Base-by-base conservation (phyloP, 176 grass and related monocot species). In the Miscanthus lutarioriparius region DNA sequence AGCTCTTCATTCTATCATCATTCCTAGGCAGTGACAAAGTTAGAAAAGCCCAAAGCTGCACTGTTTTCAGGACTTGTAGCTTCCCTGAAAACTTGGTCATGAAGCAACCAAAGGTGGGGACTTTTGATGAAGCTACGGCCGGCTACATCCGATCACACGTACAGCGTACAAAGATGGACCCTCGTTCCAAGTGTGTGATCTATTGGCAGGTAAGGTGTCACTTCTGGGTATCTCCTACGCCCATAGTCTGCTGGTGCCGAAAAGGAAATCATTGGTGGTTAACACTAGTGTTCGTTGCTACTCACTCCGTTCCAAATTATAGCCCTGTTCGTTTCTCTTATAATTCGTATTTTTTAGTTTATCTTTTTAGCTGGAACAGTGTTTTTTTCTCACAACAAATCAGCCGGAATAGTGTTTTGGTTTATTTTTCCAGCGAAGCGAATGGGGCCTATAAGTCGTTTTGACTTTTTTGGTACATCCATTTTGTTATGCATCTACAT, bases 241-340 rank as follows among this genome's bases (percentile, higher is more conserved):
- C 48, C 75, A 84, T 75, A 69, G n/a, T 33, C 54, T 75, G 20
- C 80, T 90, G 75, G 7, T 90, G 67, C 72, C 22, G 32, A 49
- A 87, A 48, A 87, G 84, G 69, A 51, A 30, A 70, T n/a, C 51
- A 36, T 23, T 83, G 81, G 49, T 84, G 8, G 69, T 75, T 84
- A 84, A 78, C 67, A 49, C 59, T 30, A 74, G 37, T 1, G 11
- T 49, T 48, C 13, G 20, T 39, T 59, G 75, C 58, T 64, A 53
- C n/a, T n/a, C n/a, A n/a, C n/a, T n/a, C n/a, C n/a, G n/a, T n/a
- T n/a, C n/a, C n/a, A n/a, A n/a, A n/a, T n/a, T n/a, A n/a, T n/a
- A n/a, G n/a, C n/a, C n/a, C n/a, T n/a, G n/a, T n/a, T n/a, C n/a
- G n/a, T n/a, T n/a, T n/a, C n/a, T n/a, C n/a, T n/a, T n/a, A n/a